phyloP scores from a whole-genome alignment of 202 grass and related monocot species.

The Hordeum pubiflorum region DNA sequence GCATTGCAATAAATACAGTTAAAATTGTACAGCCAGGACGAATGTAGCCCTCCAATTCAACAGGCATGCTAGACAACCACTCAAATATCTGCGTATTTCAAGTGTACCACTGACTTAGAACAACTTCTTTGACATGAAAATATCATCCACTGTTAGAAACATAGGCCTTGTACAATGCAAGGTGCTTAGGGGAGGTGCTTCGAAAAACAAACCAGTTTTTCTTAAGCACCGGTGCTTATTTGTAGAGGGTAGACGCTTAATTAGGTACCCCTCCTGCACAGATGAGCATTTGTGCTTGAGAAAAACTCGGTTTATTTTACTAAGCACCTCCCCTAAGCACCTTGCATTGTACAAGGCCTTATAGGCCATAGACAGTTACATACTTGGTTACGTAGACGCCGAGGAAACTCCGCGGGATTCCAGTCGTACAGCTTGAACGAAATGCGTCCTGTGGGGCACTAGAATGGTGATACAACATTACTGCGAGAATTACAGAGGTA shows the following conservation, averaged over 20 bases:
- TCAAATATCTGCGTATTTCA: slow-evolving; percentile 75
- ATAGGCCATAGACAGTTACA: not conserved
- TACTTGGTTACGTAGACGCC: slow-evolving; percentile 90
- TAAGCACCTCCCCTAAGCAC: too few species aligned
- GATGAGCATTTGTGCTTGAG: too few species aligned
- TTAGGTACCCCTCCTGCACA: too few species aligned
- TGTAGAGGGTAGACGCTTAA: too few species aligned
- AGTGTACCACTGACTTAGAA: slow-evolving; percentile 14
- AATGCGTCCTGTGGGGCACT: slow-evolving; percentile 96
- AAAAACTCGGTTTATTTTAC: too few species aligned
- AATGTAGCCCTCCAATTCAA: slow-evolving; percentile 98
- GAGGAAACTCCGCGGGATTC: slow-evolving; percentile 99
- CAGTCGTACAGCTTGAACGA: slow-evolving; percentile 99
- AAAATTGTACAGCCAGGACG: slow-evolving; percentile 96
- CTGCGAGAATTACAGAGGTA: not conserved
- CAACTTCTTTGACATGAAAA: slow-evolving; percentile 4
- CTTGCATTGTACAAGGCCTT: not conserved
- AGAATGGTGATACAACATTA: slow-evolving; percentile 52
- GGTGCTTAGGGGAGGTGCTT: too few species aligned
- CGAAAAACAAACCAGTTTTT: too few species aligned
- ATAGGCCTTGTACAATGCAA: too few species aligned
- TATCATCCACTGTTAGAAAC: not conserved
- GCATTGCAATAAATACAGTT: slow-evolving; percentile 94
- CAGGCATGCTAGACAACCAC: slow-evolving; percentile 90
- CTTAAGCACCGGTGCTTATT: too few species aligned